phyloP scores from a whole-genome alignment of 208 protist genomes.

The Leishmania guyanensis region DNA sequence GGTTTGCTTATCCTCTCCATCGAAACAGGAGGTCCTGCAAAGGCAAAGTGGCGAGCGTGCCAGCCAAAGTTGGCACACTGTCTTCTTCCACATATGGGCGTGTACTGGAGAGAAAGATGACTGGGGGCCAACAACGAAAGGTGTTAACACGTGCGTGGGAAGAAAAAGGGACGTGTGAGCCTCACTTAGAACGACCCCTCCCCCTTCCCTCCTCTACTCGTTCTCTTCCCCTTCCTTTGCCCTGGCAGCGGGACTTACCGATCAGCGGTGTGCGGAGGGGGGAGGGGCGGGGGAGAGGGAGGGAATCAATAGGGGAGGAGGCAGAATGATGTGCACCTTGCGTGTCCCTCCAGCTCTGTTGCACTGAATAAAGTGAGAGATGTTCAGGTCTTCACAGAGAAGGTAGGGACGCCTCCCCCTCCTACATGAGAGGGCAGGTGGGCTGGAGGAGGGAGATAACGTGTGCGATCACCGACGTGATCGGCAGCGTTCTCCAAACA shows the following conservation, averaged over 20 bases:
- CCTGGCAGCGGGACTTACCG: background rate
- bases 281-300: background rate
- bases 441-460: background rate
- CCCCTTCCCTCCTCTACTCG: background rate
- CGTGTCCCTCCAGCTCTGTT: background rate
- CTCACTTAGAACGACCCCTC: background rate
- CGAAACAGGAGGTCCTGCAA: background rate
- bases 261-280: background rate
- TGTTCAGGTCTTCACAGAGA: background rate
- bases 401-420: background rate
- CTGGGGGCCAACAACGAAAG: background rate
- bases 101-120: background rate
- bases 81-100: slow-evolving; percentile 15
- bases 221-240: background rate
- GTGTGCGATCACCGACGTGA: background rate
- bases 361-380: background rate
- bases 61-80: background rate
- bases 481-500: background rate
- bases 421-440: background rate
- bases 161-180: background rate
- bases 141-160: background rate
- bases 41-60: slow-evolving; percentile 10
- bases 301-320: background rate
- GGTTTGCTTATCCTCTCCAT: background rate
- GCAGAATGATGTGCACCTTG: background rate